A percentile compares a stretch with the other conserved stretches of the same genome.
Evolutionary conservation across 192 early-diverging fungal species (phyloP).

Genomic region (Coemansia guatemalensis): DNA sequence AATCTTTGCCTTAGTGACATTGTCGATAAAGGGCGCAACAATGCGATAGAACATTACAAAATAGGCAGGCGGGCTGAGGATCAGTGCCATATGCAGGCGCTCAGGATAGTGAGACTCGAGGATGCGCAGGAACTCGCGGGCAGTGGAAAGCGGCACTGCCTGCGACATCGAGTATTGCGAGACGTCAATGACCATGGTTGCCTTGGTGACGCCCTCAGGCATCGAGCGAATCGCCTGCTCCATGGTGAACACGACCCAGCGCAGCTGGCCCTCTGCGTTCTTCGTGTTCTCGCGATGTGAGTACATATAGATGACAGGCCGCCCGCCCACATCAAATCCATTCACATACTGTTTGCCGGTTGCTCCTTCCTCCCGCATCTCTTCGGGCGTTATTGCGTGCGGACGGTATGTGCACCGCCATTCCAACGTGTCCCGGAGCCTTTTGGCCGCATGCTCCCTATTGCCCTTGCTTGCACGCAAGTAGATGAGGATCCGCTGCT

Average conservation of each 20-base stretch:
- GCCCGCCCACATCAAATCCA: conserved; percentile 72
- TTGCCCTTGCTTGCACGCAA: conserved; percentile 70
- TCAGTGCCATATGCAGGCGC: conserved; percentile 62
- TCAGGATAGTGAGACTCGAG: conserved; percentile 89
- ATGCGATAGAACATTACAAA: conserved; percentile 80
- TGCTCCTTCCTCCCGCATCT: conserved; percentile 67
- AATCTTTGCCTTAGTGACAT: conserved; percentile 82
- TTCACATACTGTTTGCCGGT: conserved; percentile 80
- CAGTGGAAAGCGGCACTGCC: conserved; percentile 65
- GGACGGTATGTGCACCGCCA: conserved; percentile 79
- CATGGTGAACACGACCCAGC: conserved; percentile 78
- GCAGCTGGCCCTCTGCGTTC: conserved; percentile 62
- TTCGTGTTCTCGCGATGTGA: conserved; percentile 78
- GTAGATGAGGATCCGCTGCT: conserved; percentile 62
- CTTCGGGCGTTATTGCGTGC: conserved; percentile 62
- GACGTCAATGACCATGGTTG: conserved; percentile 82
- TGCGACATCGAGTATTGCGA: conserved; percentile 62
- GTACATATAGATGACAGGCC: conserved; percentile 73
- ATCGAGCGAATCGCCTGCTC: conserved; percentile 72
- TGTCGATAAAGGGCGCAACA: conserved; percentile 88
- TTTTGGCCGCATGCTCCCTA: conserved; percentile 49
- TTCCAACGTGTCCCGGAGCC: conserved; percentile 67
- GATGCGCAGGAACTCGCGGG: conserved; percentile 75
- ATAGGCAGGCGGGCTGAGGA: conserved; percentile 80
- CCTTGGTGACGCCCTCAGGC: conserved; percentile 64